Conservation (phyloP, 2,329 filamentous ascomycete species). For the Mycosphaerella sp. region DNA sequence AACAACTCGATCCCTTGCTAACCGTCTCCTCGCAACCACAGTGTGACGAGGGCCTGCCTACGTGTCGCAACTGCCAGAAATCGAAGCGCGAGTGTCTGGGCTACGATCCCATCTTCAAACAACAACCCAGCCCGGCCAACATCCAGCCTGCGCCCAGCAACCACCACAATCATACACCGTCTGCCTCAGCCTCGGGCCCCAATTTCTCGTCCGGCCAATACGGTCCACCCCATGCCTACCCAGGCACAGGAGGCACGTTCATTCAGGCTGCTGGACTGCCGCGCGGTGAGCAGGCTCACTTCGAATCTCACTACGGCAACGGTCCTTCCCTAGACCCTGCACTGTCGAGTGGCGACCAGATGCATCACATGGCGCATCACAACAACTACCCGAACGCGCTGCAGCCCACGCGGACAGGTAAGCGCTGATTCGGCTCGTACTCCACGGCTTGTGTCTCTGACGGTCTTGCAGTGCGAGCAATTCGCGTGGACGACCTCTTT, state of each 20-base stretch:
- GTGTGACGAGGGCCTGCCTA: slow-evolving; percentile 95
- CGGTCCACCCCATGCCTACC: slow-evolving; percentile 13
- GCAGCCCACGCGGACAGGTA: slow-evolving; percentile 29
- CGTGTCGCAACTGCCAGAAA: slow-evolving; percentile 85
- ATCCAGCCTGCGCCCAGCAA: slow-evolving; percentile 60
- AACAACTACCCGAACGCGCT: slow-evolving; percentile 23
- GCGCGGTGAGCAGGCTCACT: slow-evolving; percentile 5
- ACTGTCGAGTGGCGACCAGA: slow-evolving; percentile 45
- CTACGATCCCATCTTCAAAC: slow-evolving; percentile 83
- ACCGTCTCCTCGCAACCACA: slow-evolving; percentile 36
- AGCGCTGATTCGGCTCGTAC: slow-evolving; percentile 2
- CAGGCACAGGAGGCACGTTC: slow-evolving; percentile 17
- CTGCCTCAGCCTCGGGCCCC: slow-evolving; percentile 10
- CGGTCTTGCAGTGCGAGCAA: slow-evolving; percentile 32
- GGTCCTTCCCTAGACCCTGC: slow-evolving; percentile 58
- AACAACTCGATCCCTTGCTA: not conserved
- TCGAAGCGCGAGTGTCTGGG: slow-evolving; percentile 81
- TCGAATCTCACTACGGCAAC: slow-evolving; percentile 35
- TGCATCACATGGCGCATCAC: slow-evolving; percentile 22
- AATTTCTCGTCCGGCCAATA: slow-evolving; percentile 15
- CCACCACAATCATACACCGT: slow-evolving; percentile 20
- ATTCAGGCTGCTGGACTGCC: slow-evolving; percentile 11
- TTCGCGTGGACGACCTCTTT: slow-evolving; percentile 59
- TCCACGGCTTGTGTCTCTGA: not conserved
- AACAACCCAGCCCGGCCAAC: slow-evolving; percentile 61